A percentile compares a stretch with the other conserved stretches of the same genome.
These are phyloP conservation scores for Rosa rugosa DNA, from an alignment of 306 rosid genomes.

Conservation along the genomic window DNA sequence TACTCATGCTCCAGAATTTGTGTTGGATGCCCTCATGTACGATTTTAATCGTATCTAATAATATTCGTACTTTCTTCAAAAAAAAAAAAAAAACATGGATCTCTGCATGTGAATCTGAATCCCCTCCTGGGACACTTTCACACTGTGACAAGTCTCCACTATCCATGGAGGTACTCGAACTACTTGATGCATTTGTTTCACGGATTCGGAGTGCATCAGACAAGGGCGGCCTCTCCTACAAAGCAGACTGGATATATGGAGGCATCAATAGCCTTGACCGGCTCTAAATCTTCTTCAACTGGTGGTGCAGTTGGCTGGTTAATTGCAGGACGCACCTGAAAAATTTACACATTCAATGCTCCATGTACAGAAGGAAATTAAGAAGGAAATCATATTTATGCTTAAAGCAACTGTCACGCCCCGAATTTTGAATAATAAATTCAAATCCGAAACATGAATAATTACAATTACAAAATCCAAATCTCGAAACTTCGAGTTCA, in stretches of 20 bases:
- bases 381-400: neutral
- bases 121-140: conserved; percentile 30
- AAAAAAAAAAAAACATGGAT: no score
- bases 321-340: conserved; percentile 65
- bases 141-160: conserved; percentile 23
- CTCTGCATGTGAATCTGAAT: conserved; percentile 24
- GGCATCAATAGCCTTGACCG: conserved; percentile 67
- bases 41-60: no score
- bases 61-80: no score
- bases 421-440: no score
- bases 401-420: no score
- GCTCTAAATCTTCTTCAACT: conserved; percentile 61
- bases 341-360: conserved; percentile 16
- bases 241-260: conserved; percentile 65
- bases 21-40: no score
- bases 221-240: conserved; percentile 47
- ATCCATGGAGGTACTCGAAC: conserved; percentile 20
- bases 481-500: no score
- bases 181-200: conserved; percentile 58
- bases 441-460: no score
- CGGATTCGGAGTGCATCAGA: conserved; percentile 39
- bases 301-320: conserved; percentile 70
- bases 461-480: no score
- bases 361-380: neutral
- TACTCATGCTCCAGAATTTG: no score